phyloP scores from a whole-genome alignment of 2,329 filamentous ascomycete genomes.

The Penicillium rolfsii region DNA sequence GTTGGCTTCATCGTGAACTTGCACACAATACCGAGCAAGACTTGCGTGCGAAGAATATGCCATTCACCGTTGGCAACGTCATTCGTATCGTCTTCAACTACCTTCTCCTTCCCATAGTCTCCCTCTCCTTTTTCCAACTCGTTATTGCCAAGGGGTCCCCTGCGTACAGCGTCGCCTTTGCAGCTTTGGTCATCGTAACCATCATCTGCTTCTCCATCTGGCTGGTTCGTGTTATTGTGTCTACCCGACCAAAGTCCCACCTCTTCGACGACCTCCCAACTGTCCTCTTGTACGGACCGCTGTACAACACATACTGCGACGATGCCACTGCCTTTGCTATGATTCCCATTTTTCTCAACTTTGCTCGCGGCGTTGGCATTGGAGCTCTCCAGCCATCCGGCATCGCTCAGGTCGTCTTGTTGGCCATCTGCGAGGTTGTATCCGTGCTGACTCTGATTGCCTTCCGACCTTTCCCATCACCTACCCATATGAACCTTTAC shows the following conservation, averaged over 20 bases:
- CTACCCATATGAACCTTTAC: conserved; percentile 97
- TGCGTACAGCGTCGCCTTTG: conserved; percentile 71
- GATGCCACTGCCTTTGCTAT: conserved; percentile 88
- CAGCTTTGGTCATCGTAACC: conserved; percentile 72
- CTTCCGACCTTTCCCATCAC: conserved; percentile 84
- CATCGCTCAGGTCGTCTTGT: conserved; percentile 86
- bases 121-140: conserved; percentile 88
- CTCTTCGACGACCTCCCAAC: conserved; percentile 93
- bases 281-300: conserved; percentile 82
- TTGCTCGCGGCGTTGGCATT: conserved; percentile 85
- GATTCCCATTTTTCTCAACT: conserved; percentile 80
- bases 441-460: conserved; percentile 83
- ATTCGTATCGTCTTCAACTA: conserved; percentile 90
- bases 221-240: conserved; percentile 78
- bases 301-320: conserved; percentile 98
- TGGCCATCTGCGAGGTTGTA: conserved; percentile 93
- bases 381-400: conserved; percentile 91
- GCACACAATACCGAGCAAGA: conserved; percentile 80
- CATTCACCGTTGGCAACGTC: conserved; percentile 78
- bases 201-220: conserved; percentile 75
- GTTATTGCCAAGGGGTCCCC: conserved; percentile 72
- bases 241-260: conserved; percentile 78
- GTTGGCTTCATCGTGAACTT: conserved; percentile 75
- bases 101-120: conserved; percentile 83
- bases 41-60: conserved; percentile 84